Base-by-base conservation (phyloP, 2,329 filamentous ascomycete species). In the Trichoderma sp. region DNA sequence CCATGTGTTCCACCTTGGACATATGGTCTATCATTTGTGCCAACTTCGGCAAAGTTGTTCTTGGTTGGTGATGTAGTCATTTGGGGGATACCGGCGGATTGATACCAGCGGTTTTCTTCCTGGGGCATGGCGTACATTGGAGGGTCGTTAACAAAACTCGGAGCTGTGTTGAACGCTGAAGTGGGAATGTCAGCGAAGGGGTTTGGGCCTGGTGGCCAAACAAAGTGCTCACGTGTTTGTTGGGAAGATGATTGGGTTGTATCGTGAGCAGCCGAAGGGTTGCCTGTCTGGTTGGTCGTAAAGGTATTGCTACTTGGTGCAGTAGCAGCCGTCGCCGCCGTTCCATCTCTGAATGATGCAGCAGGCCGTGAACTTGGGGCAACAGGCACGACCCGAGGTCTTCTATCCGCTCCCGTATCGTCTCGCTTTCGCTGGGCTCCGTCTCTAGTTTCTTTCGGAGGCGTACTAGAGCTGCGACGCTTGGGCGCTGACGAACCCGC, bases 91-190 rank as follows among this genome's bases (percentile, higher is more conserved):
- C 37, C n/a, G 29, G n/a, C 68, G 48, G 32, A 69, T 37, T 39
- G 70, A 61, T 69, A 32, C 64, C 69, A 67, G 59, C 22, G 22
- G 54, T 39, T 70, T 59, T 65, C 54, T 67, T 70, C 69, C 67
- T 75, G 70, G 58, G 67, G 67, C 72, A 71, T 69, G 63, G 68
- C 84, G 79, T 86, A 86, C 84, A 84, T 82, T 79, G 82, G 81
- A 70, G 80, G 78, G 48, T 76, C 67, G 19, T 65, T 65, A 35
- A 39, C 67, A 34, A 61, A 54, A 12, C 13, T 64, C 37, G 19
- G 25, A 8, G n/a, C 45, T 29, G 54, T 54, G n/a, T 60, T 60
- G 45, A 58, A 60, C 34, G 48, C 65, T 61, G 25, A 12, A 35
- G 13, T 34, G n/a, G 54, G 37, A 69, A 25, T 15, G 13, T 67